A percentile compares a stretch with the other conserved stretches of the same genome.
These are phyloP conservation scores for Pseudotulostoma volvatum DNA, from an alignment of 495 filamentous ascomycete genomes.

Conservation along the genomic window DNA sequence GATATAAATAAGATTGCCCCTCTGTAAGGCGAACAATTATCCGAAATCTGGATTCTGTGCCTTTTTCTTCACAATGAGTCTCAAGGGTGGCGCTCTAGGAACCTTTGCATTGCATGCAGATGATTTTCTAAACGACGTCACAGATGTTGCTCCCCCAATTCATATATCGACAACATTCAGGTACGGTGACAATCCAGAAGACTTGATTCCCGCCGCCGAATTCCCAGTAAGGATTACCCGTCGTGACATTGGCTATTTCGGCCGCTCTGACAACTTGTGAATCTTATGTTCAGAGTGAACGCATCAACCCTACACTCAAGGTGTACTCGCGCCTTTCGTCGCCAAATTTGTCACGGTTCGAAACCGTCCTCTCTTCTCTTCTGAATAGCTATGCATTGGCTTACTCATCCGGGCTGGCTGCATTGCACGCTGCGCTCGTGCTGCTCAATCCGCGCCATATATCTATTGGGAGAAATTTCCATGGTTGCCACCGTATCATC, in stretches of 20 bases:
- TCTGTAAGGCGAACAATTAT: too few relatives aligned
- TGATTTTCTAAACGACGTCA: constrained; percentile 51
- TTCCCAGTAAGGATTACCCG: not conserved
- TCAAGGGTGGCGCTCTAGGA: too few relatives aligned
- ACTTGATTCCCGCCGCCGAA: constrained; percentile 33
- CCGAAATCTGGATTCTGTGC: too few relatives aligned
- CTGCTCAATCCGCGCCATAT: constrained; percentile 50
- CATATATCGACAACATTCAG: constrained; percentile 82
- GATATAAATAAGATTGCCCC: too few relatives aligned
- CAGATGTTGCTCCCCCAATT: constrained; percentile 70
- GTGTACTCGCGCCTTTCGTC: constrained; percentile 55
- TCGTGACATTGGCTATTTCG: not conserved
- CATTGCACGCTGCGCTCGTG: constrained; percentile 58
- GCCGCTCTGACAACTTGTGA: not conserved
- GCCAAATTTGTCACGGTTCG: constrained; percentile 54
- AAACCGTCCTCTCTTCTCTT: constrained; percentile 46
- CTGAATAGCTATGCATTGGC: constrained; percentile 42
- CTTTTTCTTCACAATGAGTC: too few relatives aligned
- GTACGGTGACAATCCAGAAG: constrained; percentile 50
- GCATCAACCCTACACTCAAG: not conserved
- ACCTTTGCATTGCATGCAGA: constrained; percentile 80
- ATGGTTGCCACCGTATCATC: constrained; percentile 65
- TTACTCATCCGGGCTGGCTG: constrained; percentile 59
- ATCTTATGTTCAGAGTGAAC: not conserved
- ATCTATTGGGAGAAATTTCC: constrained; percentile 56